Conservation (phyloP, 257 asterid genomes). For the Solanum sejunctum region DNA sequence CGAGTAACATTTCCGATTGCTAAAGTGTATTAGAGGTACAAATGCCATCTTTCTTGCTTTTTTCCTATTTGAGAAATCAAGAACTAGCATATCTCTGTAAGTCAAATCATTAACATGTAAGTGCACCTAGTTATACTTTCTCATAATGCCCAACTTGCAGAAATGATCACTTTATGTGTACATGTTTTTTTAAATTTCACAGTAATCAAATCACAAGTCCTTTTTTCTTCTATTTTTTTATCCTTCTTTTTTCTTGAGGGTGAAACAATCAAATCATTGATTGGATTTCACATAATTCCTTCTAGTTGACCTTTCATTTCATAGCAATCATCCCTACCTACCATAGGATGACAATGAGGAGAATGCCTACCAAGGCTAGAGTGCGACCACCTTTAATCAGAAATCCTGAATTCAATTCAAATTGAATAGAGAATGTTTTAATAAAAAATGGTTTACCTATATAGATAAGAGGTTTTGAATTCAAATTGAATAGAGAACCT, state of each 20-base stretch:
- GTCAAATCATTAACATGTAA: not conserved
- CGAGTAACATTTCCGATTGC: rapidly evolving
- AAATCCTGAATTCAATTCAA: not conserved
- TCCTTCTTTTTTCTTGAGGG: not conserved
- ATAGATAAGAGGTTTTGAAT: not conserved
- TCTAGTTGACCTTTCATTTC: not conserved
- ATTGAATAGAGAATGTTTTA: too few species aligned
- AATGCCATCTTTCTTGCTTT: not conserved
- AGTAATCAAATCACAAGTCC: not conserved
- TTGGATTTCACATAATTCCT: not conserved
- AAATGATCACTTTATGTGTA: not conserved
- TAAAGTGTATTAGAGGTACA: not conserved
- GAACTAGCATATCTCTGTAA: not conserved
- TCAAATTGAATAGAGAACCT: not conserved
- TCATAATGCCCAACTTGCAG: not conserved
- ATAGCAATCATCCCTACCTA: not conserved
- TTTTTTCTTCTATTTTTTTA: not conserved
- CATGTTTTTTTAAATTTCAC: not conserved
- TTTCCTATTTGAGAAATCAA: not conserved
- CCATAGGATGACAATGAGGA: not conserved
- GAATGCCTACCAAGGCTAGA: too few species aligned
- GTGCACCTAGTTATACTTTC: not conserved
- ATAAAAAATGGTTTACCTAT: too few species aligned
- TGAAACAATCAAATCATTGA: not conserved
- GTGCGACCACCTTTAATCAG: not conserved